These are phyloP conservation scores for Arachis monticola DNA, from an alignment of 331 rosid species.

Conservation along the genomic window DNA sequence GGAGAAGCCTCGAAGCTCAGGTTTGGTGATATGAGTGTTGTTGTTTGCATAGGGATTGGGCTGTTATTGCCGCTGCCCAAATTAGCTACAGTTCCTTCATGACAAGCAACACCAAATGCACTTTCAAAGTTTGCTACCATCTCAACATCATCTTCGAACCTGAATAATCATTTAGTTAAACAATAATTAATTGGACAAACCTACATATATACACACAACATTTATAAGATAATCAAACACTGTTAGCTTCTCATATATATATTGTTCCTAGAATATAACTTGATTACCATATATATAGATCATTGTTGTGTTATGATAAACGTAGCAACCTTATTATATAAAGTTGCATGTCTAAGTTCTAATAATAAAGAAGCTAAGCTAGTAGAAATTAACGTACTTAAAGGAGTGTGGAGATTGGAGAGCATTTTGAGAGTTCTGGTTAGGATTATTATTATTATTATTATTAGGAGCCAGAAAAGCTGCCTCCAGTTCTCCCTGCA, in stretches of 20 bases:
- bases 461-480: neutral
- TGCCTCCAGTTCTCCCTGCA: constrained; percentile 18
- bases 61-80: neutral
- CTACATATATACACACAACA: too few species aligned
- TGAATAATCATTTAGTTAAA: neutral
- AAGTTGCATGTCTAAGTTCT: neutral
- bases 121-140: neutral
- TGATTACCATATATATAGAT: neutral
- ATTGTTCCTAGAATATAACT: neutral
- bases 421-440: neutral
- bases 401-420: neutral
- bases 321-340: neutral
- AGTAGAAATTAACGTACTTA: constrained; percentile 10
- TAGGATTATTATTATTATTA: neutral
- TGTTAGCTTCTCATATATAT: neutral
- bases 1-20: constrained; percentile 3
- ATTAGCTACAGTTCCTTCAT: neutral
- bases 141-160: neutral
- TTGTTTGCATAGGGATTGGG: neutral
- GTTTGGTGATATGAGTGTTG: neutral
- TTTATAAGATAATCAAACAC: too few species aligned
- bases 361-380: neutral
- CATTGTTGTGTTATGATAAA: neutral
- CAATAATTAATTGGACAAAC: neutral
- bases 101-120: neutral